Base-by-base conservation (phyloP, 371 early-diverging fungal genomes). In the Circinella minor region DNA sequence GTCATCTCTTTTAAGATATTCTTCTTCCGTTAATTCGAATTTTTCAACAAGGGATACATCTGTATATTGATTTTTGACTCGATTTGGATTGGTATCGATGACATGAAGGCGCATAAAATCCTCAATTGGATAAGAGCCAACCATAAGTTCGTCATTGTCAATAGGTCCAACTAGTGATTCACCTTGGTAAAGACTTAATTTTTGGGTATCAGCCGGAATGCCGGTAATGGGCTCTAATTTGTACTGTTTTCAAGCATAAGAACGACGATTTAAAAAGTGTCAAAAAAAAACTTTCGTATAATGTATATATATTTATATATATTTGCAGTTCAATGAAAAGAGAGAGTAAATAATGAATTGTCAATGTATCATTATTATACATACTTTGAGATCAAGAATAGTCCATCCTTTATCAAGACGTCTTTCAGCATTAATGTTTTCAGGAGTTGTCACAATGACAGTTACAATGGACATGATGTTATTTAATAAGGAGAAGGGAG, bases 201-300 rank as follows among this genome's bases (percentile, higher is more conserved):
- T 74, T 83, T 94, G 94, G 67, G 90, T 88, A 4, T 76, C 61
- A 7, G 88, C 75, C 8, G 94, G 92, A 39, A 97, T 91, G 54
- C 99, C 99, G 0, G 97, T 96, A 65, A 98, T 94, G 36, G 97
- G 93, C 71, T 95, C 96, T 4, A 98, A 87, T 69, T 93, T 91
- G 61, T 85, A 83, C 91, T 95, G 49, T 43, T 43, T 11, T 9
- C 9, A 9, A 43, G 11, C 11, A 11, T 43, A 11, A 43, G 43
- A 43, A 43, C 3, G 11, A 9, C 43, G 3, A 2, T 43, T 43
- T 43, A 43, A 9, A 11, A 27, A 27, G 27, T 27, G 27, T 27
- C 27, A 27, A 43, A 43, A 43, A 43, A 43, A 43, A 43, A 43
- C 36, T n/a, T 20, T 55, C 27, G 27, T 27, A 27, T 27, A 27